Conservation (phyloP, 441 rosid species). For the Hypseocharis bilobata region DNA sequence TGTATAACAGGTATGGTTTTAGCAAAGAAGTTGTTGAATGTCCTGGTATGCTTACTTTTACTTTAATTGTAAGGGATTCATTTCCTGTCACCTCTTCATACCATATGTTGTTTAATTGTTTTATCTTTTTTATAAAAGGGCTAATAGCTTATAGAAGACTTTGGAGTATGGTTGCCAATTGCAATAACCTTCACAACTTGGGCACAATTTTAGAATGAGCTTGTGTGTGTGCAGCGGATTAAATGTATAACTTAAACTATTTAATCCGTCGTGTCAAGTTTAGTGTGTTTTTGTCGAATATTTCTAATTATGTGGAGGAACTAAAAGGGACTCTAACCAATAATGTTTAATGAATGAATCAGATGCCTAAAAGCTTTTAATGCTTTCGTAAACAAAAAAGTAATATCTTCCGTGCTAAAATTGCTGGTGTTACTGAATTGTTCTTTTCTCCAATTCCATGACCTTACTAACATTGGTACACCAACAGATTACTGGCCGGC, state of each 20-base stretch:
- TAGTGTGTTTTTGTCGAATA: background rate
- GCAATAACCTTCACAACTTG: background rate
- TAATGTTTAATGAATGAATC: too few relatives aligned
- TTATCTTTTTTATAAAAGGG: background rate
- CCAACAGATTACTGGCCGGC: slow-evolving; percentile 81
- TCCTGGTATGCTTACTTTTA: slow-evolving; percentile 45
- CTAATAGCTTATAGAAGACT: background rate
- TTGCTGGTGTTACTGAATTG: background rate
- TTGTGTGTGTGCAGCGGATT: too few relatives aligned
- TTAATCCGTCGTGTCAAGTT: background rate
- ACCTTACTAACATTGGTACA: slow-evolving; percentile 9
- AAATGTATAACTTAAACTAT: background rate
- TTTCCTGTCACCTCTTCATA: background rate
- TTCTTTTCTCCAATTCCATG: background rate
- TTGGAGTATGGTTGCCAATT: background rate
- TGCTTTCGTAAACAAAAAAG: background rate
- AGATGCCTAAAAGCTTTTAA: too few relatives aligned
- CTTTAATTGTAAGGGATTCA: background rate
- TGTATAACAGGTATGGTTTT: slow-evolving; percentile 70
- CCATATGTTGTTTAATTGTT: background rate
- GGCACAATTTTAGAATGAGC: background rate
- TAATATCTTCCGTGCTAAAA: background rate
- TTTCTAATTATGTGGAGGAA: too few relatives aligned
- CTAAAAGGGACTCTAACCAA: too few relatives aligned
- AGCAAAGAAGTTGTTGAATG: slow-evolving; percentile 84